These are phyloP conservation scores for Lachnellula arida DNA, from an alignment of 2,329 filamentous ascomycete genomes.

Conservation along the genomic window DNA sequence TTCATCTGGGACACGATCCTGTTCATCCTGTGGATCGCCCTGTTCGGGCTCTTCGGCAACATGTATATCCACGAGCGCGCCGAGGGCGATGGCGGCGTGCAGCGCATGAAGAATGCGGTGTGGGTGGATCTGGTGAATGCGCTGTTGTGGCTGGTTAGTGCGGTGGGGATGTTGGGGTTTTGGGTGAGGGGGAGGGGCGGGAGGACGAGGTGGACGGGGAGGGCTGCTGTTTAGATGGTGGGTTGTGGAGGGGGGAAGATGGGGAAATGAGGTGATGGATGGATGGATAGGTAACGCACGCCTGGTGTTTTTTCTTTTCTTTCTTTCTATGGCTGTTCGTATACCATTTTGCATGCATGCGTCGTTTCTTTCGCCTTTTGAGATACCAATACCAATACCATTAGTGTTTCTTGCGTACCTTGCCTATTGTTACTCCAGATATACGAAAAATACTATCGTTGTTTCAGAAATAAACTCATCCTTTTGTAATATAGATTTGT, in stretches of 20 bases:
- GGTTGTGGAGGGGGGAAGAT: neutral
- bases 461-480: too few species aligned
- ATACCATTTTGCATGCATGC: neutral
- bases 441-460: too few species aligned
- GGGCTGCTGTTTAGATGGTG: constrained; percentile 45
- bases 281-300: neutral
- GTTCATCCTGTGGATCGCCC: constrained; percentile 72
- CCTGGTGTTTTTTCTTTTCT: neutral
- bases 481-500: too few species aligned
- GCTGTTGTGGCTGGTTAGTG: constrained; percentile 68
- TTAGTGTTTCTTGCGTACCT: neutral
- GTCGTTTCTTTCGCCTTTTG: neutral
- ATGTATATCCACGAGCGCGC: constrained; percentile 69
- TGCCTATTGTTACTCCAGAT: too few species aligned
- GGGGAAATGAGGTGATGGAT: neutral
- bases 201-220: constrained; percentile 53
- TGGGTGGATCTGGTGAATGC: constrained; percentile 76
- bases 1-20: constrained; percentile 69
- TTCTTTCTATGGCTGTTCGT: neutral
- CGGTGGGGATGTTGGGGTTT: constrained; percentile 49
- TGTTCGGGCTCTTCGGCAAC: constrained; percentile 80
- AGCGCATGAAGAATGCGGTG: constrained; percentile 79
- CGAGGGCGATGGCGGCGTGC: constrained; percentile 57
- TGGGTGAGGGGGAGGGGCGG: constrained; percentile 54
- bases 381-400: neutral